Conservation (phyloP, 176 grass and related monocot genomes). For the Ensete glaucum region DNA sequence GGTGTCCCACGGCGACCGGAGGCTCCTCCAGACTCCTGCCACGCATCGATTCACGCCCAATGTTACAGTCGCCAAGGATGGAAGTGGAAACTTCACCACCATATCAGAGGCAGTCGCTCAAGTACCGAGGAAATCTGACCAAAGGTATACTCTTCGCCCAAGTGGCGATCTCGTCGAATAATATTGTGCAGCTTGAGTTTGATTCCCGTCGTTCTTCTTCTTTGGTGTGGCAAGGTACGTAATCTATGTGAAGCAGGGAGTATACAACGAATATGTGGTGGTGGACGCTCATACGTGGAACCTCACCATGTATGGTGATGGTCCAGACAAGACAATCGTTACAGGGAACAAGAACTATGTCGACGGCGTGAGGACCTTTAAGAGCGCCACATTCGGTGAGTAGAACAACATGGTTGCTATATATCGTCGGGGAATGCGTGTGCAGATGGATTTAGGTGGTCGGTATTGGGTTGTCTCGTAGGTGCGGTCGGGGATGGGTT, state of each 20-base stretch:
- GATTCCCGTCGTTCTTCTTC: background rate
- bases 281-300: background rate
- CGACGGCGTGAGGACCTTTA: background rate
- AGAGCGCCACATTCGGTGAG: background rate
- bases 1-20: background rate
- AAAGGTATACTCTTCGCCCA: background rate
- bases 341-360: background rate
- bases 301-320: constrained; percentile 1
- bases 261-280: background rate
- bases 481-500: constrained; percentile 66
- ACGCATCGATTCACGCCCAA: background rate
- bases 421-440: background rate
- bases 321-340: background rate
- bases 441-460: too few relatives aligned
- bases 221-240: background rate
- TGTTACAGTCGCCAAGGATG: constrained; percentile 9
- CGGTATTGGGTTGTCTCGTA: background rate
- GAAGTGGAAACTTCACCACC: constrained; percentile 10
- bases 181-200: constrained; percentile 21
- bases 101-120: background rate
- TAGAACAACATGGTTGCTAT: background rate
- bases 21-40: background rate
- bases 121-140: background rate
- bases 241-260: background rate
- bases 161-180: too few relatives aligned